Percentiles rank a stretch among this genome's conserved stretches.
These are phyloP conservation scores for Kodamaea laetipori DNA, from an alignment of 805 yeast species.

Conservation along the genomic window DNA sequence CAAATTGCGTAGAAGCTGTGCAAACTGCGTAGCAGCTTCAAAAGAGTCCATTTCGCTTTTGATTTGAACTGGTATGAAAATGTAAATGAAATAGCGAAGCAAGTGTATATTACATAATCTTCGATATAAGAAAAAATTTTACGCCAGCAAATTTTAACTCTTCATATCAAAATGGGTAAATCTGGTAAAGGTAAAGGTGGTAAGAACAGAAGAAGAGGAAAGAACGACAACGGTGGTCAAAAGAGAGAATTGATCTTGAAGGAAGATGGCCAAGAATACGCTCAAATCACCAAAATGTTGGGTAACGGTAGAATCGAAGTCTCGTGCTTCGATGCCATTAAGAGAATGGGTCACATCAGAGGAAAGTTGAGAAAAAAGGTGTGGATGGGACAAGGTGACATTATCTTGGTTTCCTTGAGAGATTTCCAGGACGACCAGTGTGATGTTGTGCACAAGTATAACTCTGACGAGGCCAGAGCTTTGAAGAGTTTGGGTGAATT, in stretches of 20 bases:
- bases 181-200: slow-evolving; percentile 81
- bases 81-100: neutral
- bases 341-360: slow-evolving; percentile 96
- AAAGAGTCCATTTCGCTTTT: slow-evolving; percentile 74
- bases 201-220: slow-evolving; percentile 97
- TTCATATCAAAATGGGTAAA: slow-evolving; percentile 59
- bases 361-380: slow-evolving; percentile 99
- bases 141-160: neutral
- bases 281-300: slow-evolving; percentile 96
- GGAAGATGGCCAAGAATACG: slow-evolving; percentile 98
- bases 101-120: neutral
- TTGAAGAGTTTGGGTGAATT: slow-evolving; percentile 94
- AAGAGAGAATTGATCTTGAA: slow-evolving; percentile 91
- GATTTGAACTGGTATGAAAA: too few relatives aligned
- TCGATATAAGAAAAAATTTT: slow-evolving; percentile 8
- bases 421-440: slow-evolving; percentile 98
- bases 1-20: slow-evolving; percentile 62
- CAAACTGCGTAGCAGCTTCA: slow-evolving; percentile 78
- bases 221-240: slow-evolving; percentile 87
- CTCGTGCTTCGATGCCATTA: slow-evolving; percentile 88
- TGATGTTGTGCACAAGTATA: slow-evolving; percentile 95
- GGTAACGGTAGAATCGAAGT: slow-evolving; percentile 98
- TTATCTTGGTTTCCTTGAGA: slow-evolving; percentile 91
- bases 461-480: slow-evolving; percentile 97
- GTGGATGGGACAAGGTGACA: slow-evolving; percentile 99